Evolutionary conservation across 306 rosid genomes (phyloP), one percentile per base, ranked within the genome.

Genomic region (Citrullus mucosospermus): DNA sequence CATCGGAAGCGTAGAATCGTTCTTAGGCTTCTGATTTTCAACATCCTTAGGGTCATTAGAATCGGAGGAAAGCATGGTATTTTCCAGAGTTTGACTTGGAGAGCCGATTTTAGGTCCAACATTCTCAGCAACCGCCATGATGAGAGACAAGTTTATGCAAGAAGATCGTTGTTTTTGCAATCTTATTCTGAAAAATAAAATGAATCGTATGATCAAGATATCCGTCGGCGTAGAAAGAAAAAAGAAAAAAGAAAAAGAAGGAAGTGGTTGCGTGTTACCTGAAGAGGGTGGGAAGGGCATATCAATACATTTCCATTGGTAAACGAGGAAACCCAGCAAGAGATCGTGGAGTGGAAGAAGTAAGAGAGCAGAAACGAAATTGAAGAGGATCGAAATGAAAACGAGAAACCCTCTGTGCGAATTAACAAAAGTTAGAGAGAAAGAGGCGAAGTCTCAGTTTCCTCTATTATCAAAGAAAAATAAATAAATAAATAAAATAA

Each of bases 41-140:
- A 88, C 80, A 84, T 86, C 96, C 65, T 83, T 84, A 25, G 63
- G 78, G 1, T 79, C 83, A 76, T 84, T 80, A 1, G 92, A 61
- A 67, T 85, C 89, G 50, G 91, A 83, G 34, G 92, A 85, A n/a
- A 85, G 85, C 67, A 81, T 90, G 70, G 83, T 81, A 77, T 81
- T 86, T 57, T 90, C 91, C 80, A 91, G 81, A 85, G 83, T 88
- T 56, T 90, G 91, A 83, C 78, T 73, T 50, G 78, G 78, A 53
- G 78, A 73, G 20, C 46, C 78, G 78, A 73, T 51, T 73, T 73
- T 73, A 25, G 78, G 59, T 8, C 78, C 78, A 73, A 82, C 98
- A 93, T 88, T 89, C 85, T 93, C 97, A 83, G 93, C 94, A 62
- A 93, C 98, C 68, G 93, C 98, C 98, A 90, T 93, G 86, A 82